Conservation (phyloP, 148 eudicot genomes). For the Beta vulgaris region DNA sequence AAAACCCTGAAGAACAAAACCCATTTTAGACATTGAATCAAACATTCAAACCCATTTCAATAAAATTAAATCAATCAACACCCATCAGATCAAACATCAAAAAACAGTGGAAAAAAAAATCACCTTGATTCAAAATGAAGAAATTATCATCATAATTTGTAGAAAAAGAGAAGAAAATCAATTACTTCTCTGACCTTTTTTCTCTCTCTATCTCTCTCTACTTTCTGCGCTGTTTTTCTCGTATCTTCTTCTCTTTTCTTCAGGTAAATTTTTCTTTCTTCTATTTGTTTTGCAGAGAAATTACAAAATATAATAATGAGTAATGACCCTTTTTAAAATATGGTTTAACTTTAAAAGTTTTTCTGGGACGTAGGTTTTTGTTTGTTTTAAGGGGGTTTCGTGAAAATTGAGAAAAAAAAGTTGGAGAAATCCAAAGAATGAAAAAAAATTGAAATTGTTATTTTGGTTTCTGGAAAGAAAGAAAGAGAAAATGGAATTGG, state of each 20-base stretch:
- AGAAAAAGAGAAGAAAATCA: no score
- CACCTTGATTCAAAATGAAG: conserved; percentile 11
- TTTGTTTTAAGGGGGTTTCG: not conserved
- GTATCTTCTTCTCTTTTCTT: not conserved
- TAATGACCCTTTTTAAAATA: not conserved
- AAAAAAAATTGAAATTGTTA: not conserved
- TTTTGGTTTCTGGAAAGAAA: not conserved
- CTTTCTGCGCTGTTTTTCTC: not conserved
- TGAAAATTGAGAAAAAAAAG: not conserved
- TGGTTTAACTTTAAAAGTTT: not conserved
- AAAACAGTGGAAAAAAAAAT: not conserved
- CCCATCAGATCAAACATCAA: conserved; percentile 20
- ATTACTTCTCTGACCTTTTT: not conserved
- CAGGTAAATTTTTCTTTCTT: not conserved
- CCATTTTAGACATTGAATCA: not conserved
- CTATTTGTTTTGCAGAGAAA: not conserved
- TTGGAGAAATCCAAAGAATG: conserved; percentile 5
- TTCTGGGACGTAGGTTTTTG: conserved; percentile 7
- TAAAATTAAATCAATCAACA: not conserved
- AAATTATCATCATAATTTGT: no score
- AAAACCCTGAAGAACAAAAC: conserved; percentile 6
- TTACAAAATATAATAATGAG: not conserved
- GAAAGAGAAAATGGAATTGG: conserved; percentile 6
- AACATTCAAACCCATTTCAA: conserved; percentile 6
- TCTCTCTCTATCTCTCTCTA: not conserved